Conservation (phyloP, 306 rosid genomes). For the Oxytropis ochrocephala region DNA sequence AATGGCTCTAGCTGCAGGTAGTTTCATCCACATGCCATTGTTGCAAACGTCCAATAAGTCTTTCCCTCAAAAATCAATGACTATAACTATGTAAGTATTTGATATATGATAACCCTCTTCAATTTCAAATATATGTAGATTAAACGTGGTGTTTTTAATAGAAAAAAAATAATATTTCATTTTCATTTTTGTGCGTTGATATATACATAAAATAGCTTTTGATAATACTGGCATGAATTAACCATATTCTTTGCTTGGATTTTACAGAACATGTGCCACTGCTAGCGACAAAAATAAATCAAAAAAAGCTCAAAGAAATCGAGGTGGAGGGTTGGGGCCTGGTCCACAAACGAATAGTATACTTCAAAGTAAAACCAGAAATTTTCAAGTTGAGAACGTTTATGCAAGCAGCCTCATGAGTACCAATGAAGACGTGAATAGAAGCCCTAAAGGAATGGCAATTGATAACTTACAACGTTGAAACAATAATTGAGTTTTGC, state of each 20-base stretch:
- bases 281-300: background rate
- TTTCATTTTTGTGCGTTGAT: no score
- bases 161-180: no score
- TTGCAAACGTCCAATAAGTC: background rate
- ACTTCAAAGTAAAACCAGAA: background rate
- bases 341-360: background rate
- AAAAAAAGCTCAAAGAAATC: no score
- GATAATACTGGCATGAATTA: background rate
- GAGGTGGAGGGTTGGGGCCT: background rate
- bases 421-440: background rate
- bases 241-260: background rate
- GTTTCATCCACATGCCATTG: background rate
- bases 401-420: background rate
- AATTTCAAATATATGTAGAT: no score
- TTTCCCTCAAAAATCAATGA: background rate
- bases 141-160: no score
- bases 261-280: background rate
- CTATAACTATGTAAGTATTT: background rate
- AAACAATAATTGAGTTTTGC: no score
- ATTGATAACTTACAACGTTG: no score
- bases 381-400: background rate
- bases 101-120: no score
- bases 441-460: no score
- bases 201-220: no score
- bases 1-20: background rate